Evolutionary conservation across 148 eudicot species (phyloP), one percentile per base, ranked within the genome.

Genomic region (Talinum fruticosum): DNA sequence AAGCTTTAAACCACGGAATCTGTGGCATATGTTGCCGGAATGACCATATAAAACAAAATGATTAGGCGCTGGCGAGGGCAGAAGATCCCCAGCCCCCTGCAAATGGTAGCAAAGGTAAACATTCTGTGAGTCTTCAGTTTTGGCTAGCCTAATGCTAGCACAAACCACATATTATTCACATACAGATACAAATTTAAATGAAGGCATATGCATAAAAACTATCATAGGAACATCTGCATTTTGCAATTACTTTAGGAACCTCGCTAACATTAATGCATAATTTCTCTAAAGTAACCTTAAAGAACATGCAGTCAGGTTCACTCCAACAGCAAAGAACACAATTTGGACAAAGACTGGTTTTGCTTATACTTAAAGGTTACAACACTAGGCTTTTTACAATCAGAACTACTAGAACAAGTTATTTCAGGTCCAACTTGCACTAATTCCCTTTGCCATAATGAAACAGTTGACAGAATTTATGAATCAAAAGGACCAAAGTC

Each of bases 1-100:
- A 67, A 68, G 49, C 32, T 83, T 76, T 24, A 83, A 62, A n/a
- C 78, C 66, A 35, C 41, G 45, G 69, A 83, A 79, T 28, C 44
- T 73, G 19, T 36, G 75, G 45, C 68, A 83, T 35, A 73, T 59
- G 61, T 76, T 68, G 75, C 44, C 72, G 76, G 47, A 59, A 73
- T 35, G 74, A 47, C 78, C 80, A 69, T 47, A 47, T 37, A 73
- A 61, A 68, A 69, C 69, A 69, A 62, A 73, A 10, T 65, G 35
- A 67, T 68, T 75, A 54, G 74, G 75, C 74, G 68, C 47, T 16
- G 81, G 34, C 24, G 21, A 83, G 33, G 54, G 67, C 18, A 76
- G 51, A 49, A 13, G 30, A 21, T 29, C 71, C 35, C 41, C 51
- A 33, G 47, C 30, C 45, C 59, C 77, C 83, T 83, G 72, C 32